Conservation (phyloP, 2,329 filamentous ascomycete species). For the Apiospora pterosperma region DNA sequence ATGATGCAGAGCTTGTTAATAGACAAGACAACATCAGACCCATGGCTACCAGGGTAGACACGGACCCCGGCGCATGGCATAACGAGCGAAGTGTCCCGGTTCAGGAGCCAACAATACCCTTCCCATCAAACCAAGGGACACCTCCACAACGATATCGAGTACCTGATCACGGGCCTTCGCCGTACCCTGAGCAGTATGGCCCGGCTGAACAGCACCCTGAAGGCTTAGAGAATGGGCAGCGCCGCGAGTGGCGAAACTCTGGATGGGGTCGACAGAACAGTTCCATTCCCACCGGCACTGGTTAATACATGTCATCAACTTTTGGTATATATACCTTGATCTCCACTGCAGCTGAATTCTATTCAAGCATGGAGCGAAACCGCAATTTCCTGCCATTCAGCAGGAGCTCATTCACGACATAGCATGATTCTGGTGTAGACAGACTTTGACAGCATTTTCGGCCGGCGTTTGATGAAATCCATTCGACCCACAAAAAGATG, state of each 20-base stretch:
- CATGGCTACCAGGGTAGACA: slow-evolving; percentile 68
- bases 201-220: slow-evolving; percentile 39
- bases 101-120: slow-evolving; percentile 50
- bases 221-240: slow-evolving; percentile 38
- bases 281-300: slow-evolving; percentile 45
- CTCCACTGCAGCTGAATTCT: slow-evolving; percentile 17
- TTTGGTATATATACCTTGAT: slow-evolving; percentile 11
- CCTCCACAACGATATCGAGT: slow-evolving; percentile 45
- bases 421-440: slow-evolving; percentile 24
- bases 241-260: slow-evolving; percentile 57
- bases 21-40: slow-evolving; percentile 57
- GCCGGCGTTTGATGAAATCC: slow-evolving; percentile 24
- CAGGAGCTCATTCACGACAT: slow-evolving; percentile 16
- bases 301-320: slow-evolving; percentile 19
- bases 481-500: slow-evolving; percentile 10
- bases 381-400: background rate
- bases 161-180: slow-evolving; percentile 41
- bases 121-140: slow-evolving; percentile 40
- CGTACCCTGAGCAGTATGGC: slow-evolving; percentile 43
- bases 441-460: slow-evolving; percentile 26
- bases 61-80: slow-evolving; percentile 80
- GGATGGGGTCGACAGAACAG: slow-evolving; percentile 49
- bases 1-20: slow-evolving; percentile 56
- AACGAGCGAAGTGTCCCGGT: slow-evolving; percentile 83
- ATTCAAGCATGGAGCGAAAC: background rate